Conservation (phyloP, 176 grass and related monocot genomes). For the Themeda triandra region DNA sequence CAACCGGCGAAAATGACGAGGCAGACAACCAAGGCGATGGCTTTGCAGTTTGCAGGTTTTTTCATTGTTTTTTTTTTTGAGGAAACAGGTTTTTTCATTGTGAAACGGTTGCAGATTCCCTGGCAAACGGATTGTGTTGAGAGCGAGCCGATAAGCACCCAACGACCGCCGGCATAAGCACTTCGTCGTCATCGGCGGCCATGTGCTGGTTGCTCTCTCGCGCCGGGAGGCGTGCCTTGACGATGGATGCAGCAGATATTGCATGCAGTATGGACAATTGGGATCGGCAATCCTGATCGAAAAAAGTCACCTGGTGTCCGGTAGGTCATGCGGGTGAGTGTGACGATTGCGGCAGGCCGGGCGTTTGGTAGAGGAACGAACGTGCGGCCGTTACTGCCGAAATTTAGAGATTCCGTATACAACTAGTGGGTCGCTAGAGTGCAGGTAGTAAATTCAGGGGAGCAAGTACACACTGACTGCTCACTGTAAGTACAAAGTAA, state of each 20-base stretch:
- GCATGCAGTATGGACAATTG: not conserved
- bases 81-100: not conserved
- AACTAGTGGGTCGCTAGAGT: too few relatives aligned
- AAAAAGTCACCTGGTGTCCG: not conserved
- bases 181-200: not conserved
- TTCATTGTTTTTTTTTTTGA: too few relatives aligned
- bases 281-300: not conserved
- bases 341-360: too few relatives aligned
- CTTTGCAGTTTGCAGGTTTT: too few relatives aligned
- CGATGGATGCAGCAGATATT: not conserved
- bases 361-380: too few relatives aligned
- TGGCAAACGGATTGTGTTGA: not conserved
- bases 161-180: too few relatives aligned
- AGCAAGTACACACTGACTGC: too few relatives aligned
- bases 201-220: not conserved
- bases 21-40: not conserved
- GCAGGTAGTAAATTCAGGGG: too few relatives aligned
- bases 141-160: not conserved
- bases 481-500: too few relatives aligned
- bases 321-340: not conserved
- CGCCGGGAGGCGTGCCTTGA: not conserved
- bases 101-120: conserved; percentile 6
- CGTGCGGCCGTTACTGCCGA: too few relatives aligned
- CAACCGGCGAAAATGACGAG: conserved; percentile 38
- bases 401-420: too few relatives aligned